Conservation (phyloP, 1,139 yeast species). For the Hansenula sp. region DNA sequence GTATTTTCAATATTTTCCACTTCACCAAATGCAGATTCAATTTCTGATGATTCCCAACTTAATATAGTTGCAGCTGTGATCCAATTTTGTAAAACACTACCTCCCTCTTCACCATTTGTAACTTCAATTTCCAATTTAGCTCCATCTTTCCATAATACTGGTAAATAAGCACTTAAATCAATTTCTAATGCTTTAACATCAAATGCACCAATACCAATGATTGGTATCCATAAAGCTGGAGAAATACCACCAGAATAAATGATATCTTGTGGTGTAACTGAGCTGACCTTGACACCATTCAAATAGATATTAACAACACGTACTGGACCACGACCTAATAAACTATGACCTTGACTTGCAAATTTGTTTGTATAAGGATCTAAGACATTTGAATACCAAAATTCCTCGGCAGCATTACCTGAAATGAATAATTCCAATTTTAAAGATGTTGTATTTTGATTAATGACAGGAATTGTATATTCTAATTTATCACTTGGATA, state of each 20-base stretch:
- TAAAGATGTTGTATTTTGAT: conserved; percentile 19
- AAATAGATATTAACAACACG: conserved; percentile 49
- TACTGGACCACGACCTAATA: conserved; percentile 61
- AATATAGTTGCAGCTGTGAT: conserved; percentile 61
- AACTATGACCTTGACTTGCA: conserved; percentile 32
- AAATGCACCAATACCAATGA: conserved; percentile 68
- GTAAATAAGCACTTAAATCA: conserved; percentile 65
- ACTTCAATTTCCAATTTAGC: conserved; percentile 40
- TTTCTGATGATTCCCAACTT: conserved; percentile 49
- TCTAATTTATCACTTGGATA: conserved; percentile 38
- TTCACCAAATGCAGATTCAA: conserved; percentile 38
- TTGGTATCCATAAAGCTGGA: conserved; percentile 76
- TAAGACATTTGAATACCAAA: conserved; percentile 70
- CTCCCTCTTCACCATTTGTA: conserved; percentile 52
- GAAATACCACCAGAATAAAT: conserved; percentile 77
- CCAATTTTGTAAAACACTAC: conserved; percentile 61
- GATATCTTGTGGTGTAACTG: conserved; percentile 53
- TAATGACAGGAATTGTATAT: conserved; percentile 34
- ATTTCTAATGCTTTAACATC: conserved; percentile 63
- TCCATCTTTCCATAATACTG: conserved; percentile 48
- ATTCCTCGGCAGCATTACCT: conserved; percentile 79
- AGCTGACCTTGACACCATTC: conserved; percentile 43
- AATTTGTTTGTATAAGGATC: conserved; percentile 42
- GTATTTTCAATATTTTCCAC: conserved; percentile 26
- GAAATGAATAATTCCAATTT: conserved; percentile 57